Conservation (phyloP, 108 stramenopile species). For the Craspedostauros australis region DNA sequence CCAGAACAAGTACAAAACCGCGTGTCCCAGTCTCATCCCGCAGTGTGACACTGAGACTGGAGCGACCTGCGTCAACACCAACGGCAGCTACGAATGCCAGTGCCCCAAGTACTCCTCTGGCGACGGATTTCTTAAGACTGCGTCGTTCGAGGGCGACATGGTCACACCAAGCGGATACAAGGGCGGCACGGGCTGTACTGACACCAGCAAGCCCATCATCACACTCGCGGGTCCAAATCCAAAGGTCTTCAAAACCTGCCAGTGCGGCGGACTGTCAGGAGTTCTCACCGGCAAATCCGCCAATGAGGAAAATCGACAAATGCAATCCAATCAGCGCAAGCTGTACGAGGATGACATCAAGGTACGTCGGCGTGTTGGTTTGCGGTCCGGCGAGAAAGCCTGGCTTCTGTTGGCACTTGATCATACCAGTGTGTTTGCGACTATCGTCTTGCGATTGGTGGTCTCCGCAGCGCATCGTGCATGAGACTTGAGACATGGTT, state of each 20-base stretch:
- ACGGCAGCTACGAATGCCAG: conserved; percentile 82
- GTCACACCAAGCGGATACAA: conserved; percentile 28
- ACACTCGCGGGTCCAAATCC: conserved; percentile 75
- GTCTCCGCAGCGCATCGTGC: conserved; percentile 2
- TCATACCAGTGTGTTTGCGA: too few relatives aligned
- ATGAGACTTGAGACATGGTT: too few relatives aligned
- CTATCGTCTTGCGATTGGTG: too few relatives aligned
- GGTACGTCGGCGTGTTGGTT: too few relatives aligned
- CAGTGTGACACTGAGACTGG: conserved; percentile 72
- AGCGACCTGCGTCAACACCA: conserved; percentile 73
- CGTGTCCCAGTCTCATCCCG: conserved; percentile 71
- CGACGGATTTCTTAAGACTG: conserved; percentile 66
- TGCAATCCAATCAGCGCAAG: conserved; percentile 38
- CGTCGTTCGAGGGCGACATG: conserved; percentile 25
- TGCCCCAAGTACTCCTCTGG: conserved; percentile 81
- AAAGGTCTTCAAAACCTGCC: conserved; percentile 64
- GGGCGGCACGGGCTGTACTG: conserved; percentile 85
- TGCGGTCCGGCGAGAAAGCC: neutral
- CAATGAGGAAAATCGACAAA: conserved; percentile 25
- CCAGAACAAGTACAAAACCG: conserved; percentile 21
- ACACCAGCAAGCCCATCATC: conserved; percentile 78
- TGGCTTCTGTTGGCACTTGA: conserved; percentile 4
- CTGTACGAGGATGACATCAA: conserved; percentile 59
- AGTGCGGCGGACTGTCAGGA: conserved; percentile 56
- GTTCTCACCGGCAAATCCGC: conserved; percentile 28